Base-by-base conservation (phyloP, 345 rosid genomes). In the Bruguiera gymnorhiza region DNA sequence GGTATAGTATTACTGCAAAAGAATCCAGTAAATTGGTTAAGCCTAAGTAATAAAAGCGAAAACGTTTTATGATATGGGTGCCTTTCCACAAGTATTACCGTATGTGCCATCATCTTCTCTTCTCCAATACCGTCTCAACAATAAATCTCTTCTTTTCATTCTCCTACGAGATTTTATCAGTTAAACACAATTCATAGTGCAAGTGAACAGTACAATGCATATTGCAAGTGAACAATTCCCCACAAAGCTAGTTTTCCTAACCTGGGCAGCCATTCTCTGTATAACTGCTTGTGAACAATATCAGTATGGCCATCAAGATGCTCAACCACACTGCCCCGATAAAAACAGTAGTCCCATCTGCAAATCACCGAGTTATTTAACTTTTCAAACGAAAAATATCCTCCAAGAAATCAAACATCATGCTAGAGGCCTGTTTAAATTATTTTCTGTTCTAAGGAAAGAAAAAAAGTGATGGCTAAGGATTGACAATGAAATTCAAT, bases 31-130 rank as follows among this genome's bases (percentile, higher is more conserved):
- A 59, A 21, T 43, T 63, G 30, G 62, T 46, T 23, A 71, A 58
- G 50, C 11, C 26, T 55, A 18, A 58, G 67, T 31, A 43, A 20
- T 18, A 57, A 37, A 1, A 65, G 21, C 23, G 32, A 55, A 18
- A 53, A 66, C 43, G 19, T 60, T 69, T 68, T 68, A 66, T 56
- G n/a, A 23, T 8, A 31, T 62, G 3, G 19, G 63, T 66, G 62
- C 29, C 54, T 50, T 55, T 8, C 63, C n/a, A 64, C 67, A 13
- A 29, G 34, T 30, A 62, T 57, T 82, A 95, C 99, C 97, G 57
- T 90, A 95, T 54, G 99, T 95, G 72, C 99, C 97, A 75, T 95
- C 97, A 10, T 90, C 96, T 75, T 95, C 99, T 52, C 94, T 84
- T 82, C 99, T 87, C 99, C 99, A 95, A 81, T 90, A 92, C 15